Evolutionary conservation across 495 filamentous ascomycete genomes (phyloP).

Genomic region (Aspergillus egyptiacus): DNA sequence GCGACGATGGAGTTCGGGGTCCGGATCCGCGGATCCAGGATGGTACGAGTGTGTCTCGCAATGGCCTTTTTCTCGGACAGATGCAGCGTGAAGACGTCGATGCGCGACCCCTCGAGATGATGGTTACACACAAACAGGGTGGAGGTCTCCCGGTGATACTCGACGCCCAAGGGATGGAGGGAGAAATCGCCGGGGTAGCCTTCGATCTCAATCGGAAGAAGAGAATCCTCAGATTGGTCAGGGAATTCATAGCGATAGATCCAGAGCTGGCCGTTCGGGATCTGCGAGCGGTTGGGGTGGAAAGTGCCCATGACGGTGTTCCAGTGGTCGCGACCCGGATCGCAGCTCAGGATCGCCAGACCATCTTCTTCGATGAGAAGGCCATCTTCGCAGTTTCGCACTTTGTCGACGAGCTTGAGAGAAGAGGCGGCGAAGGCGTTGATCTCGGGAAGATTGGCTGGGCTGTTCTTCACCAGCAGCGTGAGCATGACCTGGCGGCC

Average conservation of each 20-base stretch:
- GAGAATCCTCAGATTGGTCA: slow-evolving; percentile 17
- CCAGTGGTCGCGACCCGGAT: slow-evolving; percentile 38
- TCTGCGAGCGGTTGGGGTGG: slow-evolving; percentile 1
- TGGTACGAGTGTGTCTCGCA: slow-evolving; percentile 27
- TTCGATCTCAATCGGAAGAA: slow-evolving; percentile 26
- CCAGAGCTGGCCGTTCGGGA: slow-evolving; percentile 30
- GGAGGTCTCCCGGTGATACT: slow-evolving; percentile 29
- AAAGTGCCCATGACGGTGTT: slow-evolving; percentile 46
- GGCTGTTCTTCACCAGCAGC: slow-evolving; percentile 18
- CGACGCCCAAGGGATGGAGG: slow-evolving; percentile 44
- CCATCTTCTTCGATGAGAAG: slow-evolving; percentile 30
- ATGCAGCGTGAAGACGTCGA: slow-evolving; percentile 47
- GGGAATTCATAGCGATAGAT: slow-evolving; percentile 29
- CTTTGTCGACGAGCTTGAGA: slow-evolving; percentile 29
- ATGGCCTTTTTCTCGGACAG: slow-evolving; percentile 14
- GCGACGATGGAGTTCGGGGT: slow-evolving; percentile 48
- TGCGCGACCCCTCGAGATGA: slow-evolving; percentile 29
- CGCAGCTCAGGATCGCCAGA: slow-evolving; percentile 37
- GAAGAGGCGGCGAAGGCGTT: slow-evolving; percentile 24
- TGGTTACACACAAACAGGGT: slow-evolving; percentile 31
- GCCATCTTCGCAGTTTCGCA: slow-evolving; percentile 45
- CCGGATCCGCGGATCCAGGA: slow-evolving; percentile 26
- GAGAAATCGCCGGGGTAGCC: slow-evolving; percentile 24
- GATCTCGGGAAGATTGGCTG: slow-evolving; percentile 19
- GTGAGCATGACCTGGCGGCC: not conserved